These are phyloP conservation scores for Ceriops zippeliana DNA, from an alignment of 345 rosid species.

Conservation along the genomic window DNA sequence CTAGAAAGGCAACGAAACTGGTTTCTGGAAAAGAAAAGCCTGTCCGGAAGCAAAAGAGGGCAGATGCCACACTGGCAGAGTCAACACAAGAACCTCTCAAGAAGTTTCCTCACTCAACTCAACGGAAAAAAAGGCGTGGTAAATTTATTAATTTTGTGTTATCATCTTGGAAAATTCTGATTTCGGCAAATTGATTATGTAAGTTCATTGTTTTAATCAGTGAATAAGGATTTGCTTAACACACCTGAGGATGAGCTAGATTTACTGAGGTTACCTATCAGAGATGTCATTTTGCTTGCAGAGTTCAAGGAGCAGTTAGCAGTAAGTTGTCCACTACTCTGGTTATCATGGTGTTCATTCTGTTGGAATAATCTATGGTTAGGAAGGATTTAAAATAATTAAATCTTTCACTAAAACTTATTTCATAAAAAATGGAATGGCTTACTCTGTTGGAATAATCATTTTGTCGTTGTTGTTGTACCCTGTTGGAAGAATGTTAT, in stretches of 20 bases:
- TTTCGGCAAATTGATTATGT: slow-evolving; percentile 8
- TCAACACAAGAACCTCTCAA: slow-evolving; percentile 38
- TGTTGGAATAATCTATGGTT: no score
- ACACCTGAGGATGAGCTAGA: slow-evolving; percentile 71
- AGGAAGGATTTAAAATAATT: no score
- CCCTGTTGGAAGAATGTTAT: background rate
- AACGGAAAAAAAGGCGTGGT: slow-evolving; percentile 58
- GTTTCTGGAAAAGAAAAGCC: slow-evolving; percentile 29
- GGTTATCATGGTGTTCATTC: no score
- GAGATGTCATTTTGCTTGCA: slow-evolving; percentile 66
- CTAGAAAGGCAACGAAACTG: slow-evolving; percentile 36
- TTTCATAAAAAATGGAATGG: no score
- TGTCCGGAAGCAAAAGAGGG: slow-evolving; percentile 38
- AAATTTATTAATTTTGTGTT: slow-evolving; percentile 13
- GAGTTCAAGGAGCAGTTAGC: slow-evolving; percentile 58
- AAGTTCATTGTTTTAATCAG: slow-evolving; percentile 26
- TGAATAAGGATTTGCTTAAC: slow-evolving; percentile 60
- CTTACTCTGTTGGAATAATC: background rate
- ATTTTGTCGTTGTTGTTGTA: background rate
- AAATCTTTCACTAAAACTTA: no score
- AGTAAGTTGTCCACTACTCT: slow-evolving; percentile 30
- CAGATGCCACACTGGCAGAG: slow-evolving; percentile 33
- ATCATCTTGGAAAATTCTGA: slow-evolving; percentile 1
- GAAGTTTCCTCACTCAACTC: slow-evolving; percentile 76
- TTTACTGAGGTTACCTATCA: slow-evolving; percentile 45